Evolutionary conservation across 306 rosid species (phyloP).

Genomic region (Mimosa bimucronata): DNA sequence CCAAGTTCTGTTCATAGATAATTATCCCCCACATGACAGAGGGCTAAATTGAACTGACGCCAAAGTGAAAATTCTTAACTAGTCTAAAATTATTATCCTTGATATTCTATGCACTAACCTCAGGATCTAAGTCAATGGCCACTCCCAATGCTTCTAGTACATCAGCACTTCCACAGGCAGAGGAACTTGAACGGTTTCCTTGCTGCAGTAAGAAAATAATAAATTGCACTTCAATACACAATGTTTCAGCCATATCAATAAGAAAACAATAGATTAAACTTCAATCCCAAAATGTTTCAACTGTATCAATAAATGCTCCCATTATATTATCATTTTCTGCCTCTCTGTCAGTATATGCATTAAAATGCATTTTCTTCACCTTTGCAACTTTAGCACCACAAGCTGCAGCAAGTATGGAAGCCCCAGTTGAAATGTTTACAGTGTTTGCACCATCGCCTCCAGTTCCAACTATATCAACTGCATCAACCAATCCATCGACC

Average conservation of each 20-base stretch:
- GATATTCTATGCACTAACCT: constrained; percentile 44
- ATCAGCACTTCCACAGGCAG: constrained; percentile 98
- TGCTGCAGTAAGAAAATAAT: constrained; percentile 57
- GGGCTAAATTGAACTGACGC: not conserved
- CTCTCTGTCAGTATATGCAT: not conserved
- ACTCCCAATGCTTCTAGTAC: constrained; percentile 86
- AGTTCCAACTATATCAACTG: constrained; percentile 94
- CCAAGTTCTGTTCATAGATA: not conserved
- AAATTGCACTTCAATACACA: not conserved
- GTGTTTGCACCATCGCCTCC: constrained; percentile 98
- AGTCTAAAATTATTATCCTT: not conserved
- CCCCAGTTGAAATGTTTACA: constrained; percentile 88
- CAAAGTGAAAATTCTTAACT: not conserved
- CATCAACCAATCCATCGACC: constrained; percentile 82
- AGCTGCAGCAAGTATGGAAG: constrained; percentile 94
- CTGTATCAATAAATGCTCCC: not conserved
- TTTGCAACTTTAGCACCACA: constrained; percentile 95
- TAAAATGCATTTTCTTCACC: constrained; percentile 46
- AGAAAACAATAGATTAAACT: not conserved
- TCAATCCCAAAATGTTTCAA: not conserved
- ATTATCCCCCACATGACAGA: constrained; percentile 9
- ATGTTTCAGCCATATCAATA: not conserved
- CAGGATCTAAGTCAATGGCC: constrained; percentile 72
- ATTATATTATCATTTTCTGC: not conserved
- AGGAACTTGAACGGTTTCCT: constrained; percentile 94